These are phyloP conservation scores for Suillus ampliporus DNA, from an alignment of 768 basidiomycete species.

Conservation along the genomic window DNA sequence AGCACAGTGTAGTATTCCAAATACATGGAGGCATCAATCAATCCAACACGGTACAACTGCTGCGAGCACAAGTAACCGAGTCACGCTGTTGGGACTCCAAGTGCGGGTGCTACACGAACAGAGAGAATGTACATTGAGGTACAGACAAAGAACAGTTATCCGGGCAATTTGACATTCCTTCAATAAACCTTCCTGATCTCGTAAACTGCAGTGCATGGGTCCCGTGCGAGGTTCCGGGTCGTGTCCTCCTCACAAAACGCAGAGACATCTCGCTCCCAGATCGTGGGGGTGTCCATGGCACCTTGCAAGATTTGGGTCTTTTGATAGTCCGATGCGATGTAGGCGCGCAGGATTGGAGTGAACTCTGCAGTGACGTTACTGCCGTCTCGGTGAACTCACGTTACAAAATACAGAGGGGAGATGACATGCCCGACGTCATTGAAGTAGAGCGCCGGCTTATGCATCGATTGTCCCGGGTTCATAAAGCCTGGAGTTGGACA, in stretches of 20 bases:
- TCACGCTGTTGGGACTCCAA: neutral
- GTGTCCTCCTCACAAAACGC: neutral
- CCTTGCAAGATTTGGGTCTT: neutral
- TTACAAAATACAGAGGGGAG: neutral
- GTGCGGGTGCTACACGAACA: neutral
- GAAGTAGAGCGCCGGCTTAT: slow-evolving; percentile 1
- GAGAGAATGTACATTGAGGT: neutral
- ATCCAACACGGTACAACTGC: neutral
- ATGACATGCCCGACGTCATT: neutral
- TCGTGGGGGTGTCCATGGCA: neutral
- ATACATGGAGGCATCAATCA: neutral
- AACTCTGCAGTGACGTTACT: neutral
- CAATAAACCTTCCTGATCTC: neutral
- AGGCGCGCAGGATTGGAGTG: slow-evolving; percentile 1
- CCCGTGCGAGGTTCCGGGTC: neutral
- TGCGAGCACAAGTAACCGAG: neutral
- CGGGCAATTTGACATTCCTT: neutral
- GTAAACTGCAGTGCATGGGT: neutral
- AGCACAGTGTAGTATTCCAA: neutral
- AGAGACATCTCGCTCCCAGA: neutral
- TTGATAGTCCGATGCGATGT: slow-evolving; percentile 3
- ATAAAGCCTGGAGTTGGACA: neutral
- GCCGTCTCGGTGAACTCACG: neutral
- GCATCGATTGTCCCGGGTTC: neutral
- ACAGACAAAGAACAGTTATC: neutral